These are phyloP conservation scores for Camelina hispida DNA, from an alignment of 345 rosid genomes.

Conservation along the genomic window DNA sequence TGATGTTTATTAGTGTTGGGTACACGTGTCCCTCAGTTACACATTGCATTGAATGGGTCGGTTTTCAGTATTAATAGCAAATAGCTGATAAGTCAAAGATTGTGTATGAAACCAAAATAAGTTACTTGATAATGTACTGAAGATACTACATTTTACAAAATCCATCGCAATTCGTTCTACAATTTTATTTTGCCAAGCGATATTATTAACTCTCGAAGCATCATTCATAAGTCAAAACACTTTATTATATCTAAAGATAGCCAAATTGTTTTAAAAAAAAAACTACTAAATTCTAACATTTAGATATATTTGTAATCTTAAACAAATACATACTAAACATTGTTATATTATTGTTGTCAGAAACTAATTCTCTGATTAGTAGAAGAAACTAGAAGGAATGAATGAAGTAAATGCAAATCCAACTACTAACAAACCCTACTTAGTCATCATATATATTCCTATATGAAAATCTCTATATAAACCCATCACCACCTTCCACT, in stretches of 20 bases:
- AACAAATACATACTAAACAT: not conserved
- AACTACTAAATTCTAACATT: not conserved
- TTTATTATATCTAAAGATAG: not conserved
- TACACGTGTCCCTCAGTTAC: slow-evolving; percentile 37
- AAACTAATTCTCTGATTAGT: not conserved
- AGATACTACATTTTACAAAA: not conserved
- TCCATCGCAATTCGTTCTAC: not conserved
- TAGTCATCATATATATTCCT: not conserved
- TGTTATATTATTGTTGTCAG: not conserved
- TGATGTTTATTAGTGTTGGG: slow-evolving; percentile 30
- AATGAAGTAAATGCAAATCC: slow-evolving; percentile 11
- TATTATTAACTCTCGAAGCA: not conserved
- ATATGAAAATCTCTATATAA: slow-evolving; percentile 47
- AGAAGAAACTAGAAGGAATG: slow-evolving; percentile 2
- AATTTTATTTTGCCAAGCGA: not conserved
- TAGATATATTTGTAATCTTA: not conserved
- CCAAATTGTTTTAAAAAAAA: not conserved
- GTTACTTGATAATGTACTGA: not conserved
- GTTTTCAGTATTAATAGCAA: not conserved
- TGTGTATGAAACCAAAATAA: not conserved
- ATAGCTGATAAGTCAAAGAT: not conserved
- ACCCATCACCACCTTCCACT: slow-evolving; percentile 25
- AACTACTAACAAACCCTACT: slow-evolving; percentile 34
- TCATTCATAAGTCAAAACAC: not conserved
- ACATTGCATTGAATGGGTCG: slow-evolving; percentile 21